Percentiles rank a stretch among this genome's conserved stretches.
Conservation (phyloP, 2,329 filamentous ascomycete species). For the Trichocomaceae sp. region DNA sequence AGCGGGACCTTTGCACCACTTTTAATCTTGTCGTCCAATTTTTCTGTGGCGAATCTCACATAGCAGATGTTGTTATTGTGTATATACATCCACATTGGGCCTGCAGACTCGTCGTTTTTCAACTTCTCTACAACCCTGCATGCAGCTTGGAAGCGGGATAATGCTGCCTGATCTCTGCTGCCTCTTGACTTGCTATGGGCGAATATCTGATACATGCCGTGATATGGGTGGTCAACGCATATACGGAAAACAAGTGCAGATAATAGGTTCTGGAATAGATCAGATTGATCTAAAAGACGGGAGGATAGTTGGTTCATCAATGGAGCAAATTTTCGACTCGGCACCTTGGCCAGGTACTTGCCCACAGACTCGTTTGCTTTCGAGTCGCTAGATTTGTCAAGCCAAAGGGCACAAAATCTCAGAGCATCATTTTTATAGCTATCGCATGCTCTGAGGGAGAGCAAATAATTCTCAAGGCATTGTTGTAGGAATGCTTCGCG, state of each 20-base stretch:
- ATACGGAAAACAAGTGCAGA: constrained; percentile 71
- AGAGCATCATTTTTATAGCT: constrained; percentile 83
- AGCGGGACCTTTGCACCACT: constrained; percentile 58
- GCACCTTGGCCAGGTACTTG: constrained; percentile 64
- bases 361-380: constrained; percentile 71
- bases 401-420: constrained; percentile 89
- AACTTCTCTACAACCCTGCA: constrained; percentile 60
- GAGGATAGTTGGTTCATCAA: constrained; percentile 96
- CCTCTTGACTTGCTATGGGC: constrained; percentile 64
- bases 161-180: constrained; percentile 64
- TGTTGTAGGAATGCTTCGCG: constrained; percentile 78
- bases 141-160: constrained; percentile 68
- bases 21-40: constrained; percentile 57
- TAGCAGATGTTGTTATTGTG: constrained; percentile 66
- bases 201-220: constrained; percentile 96
- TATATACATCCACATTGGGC: constrained; percentile 62
- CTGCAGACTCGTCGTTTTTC: constrained; percentile 44
- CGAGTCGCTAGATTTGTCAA: constrained; percentile 72
- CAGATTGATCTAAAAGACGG: constrained; percentile 66
- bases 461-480: constrained; percentile 87
- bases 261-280: constrained; percentile 69
- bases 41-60: constrained; percentile 43
- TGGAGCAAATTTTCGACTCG: constrained; percentile 83
- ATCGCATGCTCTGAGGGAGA: constrained; percentile 77
- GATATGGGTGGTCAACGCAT: constrained; percentile 87